Conservation (phyloP, 257 asterid species). For the Ehretia macrophylla region DNA sequence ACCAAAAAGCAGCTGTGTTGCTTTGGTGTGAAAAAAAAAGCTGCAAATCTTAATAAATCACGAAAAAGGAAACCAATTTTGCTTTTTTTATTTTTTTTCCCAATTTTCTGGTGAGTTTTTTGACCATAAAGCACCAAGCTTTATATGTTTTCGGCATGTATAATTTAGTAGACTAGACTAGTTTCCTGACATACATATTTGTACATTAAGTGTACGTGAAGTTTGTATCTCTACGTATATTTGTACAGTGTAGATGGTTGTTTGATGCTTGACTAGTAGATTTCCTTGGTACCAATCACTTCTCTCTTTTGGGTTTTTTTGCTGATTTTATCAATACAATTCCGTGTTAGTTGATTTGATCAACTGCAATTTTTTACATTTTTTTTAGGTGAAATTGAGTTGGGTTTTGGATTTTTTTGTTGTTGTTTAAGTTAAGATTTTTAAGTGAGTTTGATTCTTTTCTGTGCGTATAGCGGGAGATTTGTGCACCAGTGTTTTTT, state of each 20-base stretch:
- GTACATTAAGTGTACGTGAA: neutral
- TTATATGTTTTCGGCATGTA: conserved; percentile 7
- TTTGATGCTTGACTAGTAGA: conserved; percentile 14
- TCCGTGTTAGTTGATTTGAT: neutral
- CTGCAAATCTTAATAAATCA: too few species aligned
- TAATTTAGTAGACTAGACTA: conserved; percentile 10
- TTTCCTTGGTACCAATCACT: conserved; percentile 18
- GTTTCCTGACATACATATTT: neutral
- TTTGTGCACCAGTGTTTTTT: neutral
- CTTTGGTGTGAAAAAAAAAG: conserved; percentile 11
- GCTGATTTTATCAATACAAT: conserved; percentile 3
- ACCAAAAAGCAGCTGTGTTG: conserved; percentile 30
- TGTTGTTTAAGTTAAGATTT: too few species aligned
- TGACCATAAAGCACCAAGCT: conserved; percentile 1
- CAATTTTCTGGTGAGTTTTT: conserved; percentile 37
- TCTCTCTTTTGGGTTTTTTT: neutral
- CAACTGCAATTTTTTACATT: conserved; percentile 12
- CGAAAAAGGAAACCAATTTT: conserved; percentile 13
- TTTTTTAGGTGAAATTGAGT: conserved; percentile 20
- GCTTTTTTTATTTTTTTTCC: conserved; percentile 17
- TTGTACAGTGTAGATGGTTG: neutral
- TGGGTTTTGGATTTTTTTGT: conserved; percentile 11
- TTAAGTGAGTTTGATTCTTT: too few species aligned
- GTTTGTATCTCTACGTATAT: neutral
- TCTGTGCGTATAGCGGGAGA: neutral